These are phyloP conservation scores for Ophiocordyceps unilateralis DNA, from an alignment of 2,329 filamentous ascomycete species.

Conservation along the genomic window DNA sequence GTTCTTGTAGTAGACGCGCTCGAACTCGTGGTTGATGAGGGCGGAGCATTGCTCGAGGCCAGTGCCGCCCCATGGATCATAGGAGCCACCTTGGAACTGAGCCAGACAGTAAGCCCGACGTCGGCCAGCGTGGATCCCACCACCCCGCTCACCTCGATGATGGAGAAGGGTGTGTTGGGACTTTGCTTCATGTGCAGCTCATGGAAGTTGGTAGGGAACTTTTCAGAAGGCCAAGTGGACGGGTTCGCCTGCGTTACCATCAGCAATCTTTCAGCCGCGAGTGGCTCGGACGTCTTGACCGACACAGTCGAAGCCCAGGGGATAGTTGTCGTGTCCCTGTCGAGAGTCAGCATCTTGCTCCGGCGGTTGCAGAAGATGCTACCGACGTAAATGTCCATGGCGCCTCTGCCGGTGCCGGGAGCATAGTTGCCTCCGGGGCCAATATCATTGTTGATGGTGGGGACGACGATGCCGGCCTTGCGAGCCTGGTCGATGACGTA, in stretches of 20 bases:
- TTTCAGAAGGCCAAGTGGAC: slow-evolving; percentile 43
- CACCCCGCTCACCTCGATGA: slow-evolving; percentile 31
- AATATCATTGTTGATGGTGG: slow-evolving; percentile 61
- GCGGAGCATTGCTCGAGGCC: slow-evolving; percentile 51
- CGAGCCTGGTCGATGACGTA: slow-evolving; percentile 53
- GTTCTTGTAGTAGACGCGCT: slow-evolving; percentile 68
- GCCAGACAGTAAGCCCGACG: neutral
- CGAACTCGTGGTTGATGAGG: slow-evolving; percentile 56
- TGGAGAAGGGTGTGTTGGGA: slow-evolving; percentile 46
- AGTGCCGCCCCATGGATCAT: slow-evolving; percentile 57
- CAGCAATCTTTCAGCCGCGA: neutral
- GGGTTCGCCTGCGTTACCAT: slow-evolving; percentile 14
- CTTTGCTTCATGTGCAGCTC: slow-evolving; percentile 28
- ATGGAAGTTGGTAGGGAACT: slow-evolving; percentile 29
- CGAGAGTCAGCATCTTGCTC: neutral
- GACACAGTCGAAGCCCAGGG: slow-evolving; percentile 26
- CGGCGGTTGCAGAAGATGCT: neutral
- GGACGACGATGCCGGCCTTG: slow-evolving; percentile 53
- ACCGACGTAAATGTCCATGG: slow-evolving; percentile 38
- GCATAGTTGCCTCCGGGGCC: slow-evolving; percentile 41
- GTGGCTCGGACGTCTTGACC: neutral
- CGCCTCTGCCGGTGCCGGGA: slow-evolving; percentile 38
- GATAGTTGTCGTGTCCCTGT: slow-evolving; percentile 19
- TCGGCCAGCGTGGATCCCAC: neutral
- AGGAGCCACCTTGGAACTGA: slow-evolving; percentile 53